Evolutionary conservation across 2,329 filamentous ascomycete genomes (phyloP).

Genomic region (Microdochium trichocladiopsis): DNA sequence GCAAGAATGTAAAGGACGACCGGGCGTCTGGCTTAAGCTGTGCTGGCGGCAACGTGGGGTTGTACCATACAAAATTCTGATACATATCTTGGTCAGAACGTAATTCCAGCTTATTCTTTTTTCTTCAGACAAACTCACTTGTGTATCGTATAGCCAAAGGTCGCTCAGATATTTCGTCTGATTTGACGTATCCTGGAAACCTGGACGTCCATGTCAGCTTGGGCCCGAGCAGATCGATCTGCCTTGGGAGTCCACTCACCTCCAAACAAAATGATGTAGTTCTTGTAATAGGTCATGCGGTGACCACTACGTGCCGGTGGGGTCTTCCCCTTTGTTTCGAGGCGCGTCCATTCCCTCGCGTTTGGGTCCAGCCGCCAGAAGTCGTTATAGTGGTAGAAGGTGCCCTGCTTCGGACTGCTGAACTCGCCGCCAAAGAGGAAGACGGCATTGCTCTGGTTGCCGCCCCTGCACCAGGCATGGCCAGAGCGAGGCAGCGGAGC

Average conservation of each 20-base stretch:
- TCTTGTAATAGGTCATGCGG: conserved; percentile 94
- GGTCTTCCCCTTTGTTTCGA: conserved; percentile 72
- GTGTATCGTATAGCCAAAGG: conserved; percentile 91
- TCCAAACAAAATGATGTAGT: conserved; percentile 92
- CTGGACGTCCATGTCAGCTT: conserved; percentile 11
- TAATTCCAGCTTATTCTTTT: not conserved
- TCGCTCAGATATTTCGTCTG: conserved; percentile 91
- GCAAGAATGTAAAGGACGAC: conserved; percentile 86
- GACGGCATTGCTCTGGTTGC: conserved; percentile 70
- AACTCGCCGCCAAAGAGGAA: conserved; percentile 97
- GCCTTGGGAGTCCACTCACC: conserved; percentile 25
- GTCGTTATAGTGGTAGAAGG: conserved; percentile 98
- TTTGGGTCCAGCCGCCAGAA: conserved; percentile 89
- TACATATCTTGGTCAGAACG: not conserved
- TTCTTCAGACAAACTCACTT: conserved; percentile 9
- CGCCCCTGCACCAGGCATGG: conserved; percentile 89
- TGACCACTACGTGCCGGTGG: conserved; percentile 87
- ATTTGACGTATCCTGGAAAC: conserved; percentile 94
- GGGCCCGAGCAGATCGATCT: not conserved
- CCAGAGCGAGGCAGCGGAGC: conserved; percentile 84
- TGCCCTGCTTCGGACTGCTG: conserved; percentile 89
- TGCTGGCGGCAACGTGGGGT: conserved; percentile 65
- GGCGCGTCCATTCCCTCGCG: conserved; percentile 80
- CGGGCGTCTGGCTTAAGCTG: conserved; percentile 84
- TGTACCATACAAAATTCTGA: conserved; percentile 76